These are phyloP conservation scores for Ophiocytium majus DNA, from an alignment of 352 stramenopile species.

Conservation along the genomic window DNA sequence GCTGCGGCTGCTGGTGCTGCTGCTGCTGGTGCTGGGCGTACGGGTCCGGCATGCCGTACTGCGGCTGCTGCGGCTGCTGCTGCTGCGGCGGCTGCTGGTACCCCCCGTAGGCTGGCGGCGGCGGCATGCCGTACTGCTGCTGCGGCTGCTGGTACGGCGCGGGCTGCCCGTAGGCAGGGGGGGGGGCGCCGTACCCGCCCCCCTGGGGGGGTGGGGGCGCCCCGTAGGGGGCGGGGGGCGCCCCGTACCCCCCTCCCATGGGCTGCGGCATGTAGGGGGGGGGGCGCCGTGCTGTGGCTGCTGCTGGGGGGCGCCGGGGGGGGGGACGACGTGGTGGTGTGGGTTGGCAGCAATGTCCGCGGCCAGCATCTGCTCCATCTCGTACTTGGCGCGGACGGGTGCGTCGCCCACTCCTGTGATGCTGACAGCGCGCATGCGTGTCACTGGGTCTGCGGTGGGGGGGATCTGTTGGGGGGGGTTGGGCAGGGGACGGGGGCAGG, in stretches of 20 bases:
- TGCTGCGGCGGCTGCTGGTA: slow-evolving; percentile 43
- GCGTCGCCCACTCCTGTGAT: slow-evolving; percentile 62
- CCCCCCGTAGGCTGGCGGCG: not conserved
- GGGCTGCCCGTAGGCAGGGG: not conserved
- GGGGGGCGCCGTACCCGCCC: not conserved
- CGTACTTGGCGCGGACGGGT: slow-evolving; percentile 67
- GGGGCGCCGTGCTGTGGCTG: slow-evolving; percentile 38
- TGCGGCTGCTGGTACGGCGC: not conserved
- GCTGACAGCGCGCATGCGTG: slow-evolving; percentile 64
- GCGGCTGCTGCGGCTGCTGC: not conserved
- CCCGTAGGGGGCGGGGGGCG: not conserved
- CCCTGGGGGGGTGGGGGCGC: too few relatives aligned
- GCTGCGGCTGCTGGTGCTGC: not conserved
- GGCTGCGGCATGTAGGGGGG: slow-evolving; percentile 58
- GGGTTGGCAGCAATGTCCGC: slow-evolving; percentile 15
- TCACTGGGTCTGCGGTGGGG: slow-evolving; percentile 70
- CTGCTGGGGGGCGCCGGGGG: not conserved
- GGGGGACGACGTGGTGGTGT: not conserved
- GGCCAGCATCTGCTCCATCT: slow-evolving; percentile 75
- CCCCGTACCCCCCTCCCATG: slow-evolving; percentile 36
- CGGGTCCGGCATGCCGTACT: slow-evolving; percentile 33
- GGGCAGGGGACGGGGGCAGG: not conserved
- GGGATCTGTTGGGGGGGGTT: slow-evolving; percentile 61
- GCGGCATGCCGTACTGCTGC: slow-evolving; percentile 32
- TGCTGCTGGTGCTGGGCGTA: slow-evolving; percentile 35